Evolutionary conservation across 2,329 filamentous ascomycete species (phyloP).

Genomic region (Camptophora hylomeconis): DNA sequence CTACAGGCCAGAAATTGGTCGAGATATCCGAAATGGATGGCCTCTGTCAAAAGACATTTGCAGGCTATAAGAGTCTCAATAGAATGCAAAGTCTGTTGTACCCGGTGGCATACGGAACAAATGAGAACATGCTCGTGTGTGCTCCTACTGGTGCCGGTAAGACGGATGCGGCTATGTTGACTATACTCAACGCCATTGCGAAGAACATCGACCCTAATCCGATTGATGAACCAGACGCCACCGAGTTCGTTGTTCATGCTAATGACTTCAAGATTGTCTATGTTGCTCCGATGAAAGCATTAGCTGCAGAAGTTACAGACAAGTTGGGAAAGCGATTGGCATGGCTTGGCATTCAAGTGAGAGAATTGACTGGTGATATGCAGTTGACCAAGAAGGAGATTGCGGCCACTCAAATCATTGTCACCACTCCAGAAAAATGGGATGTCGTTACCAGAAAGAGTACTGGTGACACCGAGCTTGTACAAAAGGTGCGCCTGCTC

Average conservation of each 20-base stretch:
- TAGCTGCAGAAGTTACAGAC: conserved; percentile 90
- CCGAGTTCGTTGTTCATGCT: conserved; percentile 66
- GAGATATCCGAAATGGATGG: conserved; percentile 74
- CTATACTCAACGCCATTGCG: conserved; percentile 77
- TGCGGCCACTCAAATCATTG: conserved; percentile 90
- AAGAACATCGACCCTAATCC: conserved; percentile 76
- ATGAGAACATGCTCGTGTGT: conserved; percentile 97
- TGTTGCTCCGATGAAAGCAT: conserved; percentile 95
- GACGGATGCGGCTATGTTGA: conserved; percentile 95
- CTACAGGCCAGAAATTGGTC: conserved; percentile 60
- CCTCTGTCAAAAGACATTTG: conserved; percentile 81
- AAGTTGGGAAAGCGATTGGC: conserved; percentile 84
- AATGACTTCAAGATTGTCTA: conserved; percentile 98
- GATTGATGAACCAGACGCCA: conserved; percentile 56
- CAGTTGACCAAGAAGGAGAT: conserved; percentile 96
- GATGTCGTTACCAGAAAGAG: conserved; percentile 96
- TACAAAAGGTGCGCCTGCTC: conserved; percentile 88
- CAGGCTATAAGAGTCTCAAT: conserved; percentile 84
- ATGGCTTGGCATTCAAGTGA: conserved; percentile 84
- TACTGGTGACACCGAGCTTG: conserved; percentile 90
- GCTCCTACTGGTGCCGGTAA: conserved; percentile 97
- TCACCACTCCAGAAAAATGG: conserved; percentile 98
- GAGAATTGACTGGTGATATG: conserved; percentile 97
- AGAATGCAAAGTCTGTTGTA: conserved; percentile 97
- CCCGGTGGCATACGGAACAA: conserved; percentile 87